Conservation (phyloP, 805 yeast genomes). For the Lipomyces yamanashiensis region DNA sequence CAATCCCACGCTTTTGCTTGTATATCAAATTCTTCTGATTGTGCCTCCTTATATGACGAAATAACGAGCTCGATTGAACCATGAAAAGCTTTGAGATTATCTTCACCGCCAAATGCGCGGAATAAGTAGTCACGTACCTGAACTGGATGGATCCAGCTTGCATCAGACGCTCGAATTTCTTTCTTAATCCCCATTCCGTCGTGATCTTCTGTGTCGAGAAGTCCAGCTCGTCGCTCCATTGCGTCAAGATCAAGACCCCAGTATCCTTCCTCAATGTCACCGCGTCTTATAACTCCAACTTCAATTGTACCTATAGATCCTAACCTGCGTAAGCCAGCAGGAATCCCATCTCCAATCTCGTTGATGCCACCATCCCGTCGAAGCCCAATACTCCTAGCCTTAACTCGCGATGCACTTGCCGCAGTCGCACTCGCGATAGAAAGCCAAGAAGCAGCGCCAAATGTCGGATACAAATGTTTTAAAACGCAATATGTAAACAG, state of each 20-base stretch:
- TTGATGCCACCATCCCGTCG: background rate
- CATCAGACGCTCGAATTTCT: constrained; percentile 10
- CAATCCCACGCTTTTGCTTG: constrained; percentile 20
- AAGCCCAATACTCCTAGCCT: constrained; percentile 26
- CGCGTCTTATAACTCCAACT: constrained; percentile 29
- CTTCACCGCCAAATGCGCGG: constrained; percentile 27
- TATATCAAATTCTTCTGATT: background rate
- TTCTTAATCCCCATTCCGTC: background rate
- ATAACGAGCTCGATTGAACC: constrained; percentile 33
- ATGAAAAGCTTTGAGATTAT: constrained; percentile 9
- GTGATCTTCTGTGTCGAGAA: background rate
- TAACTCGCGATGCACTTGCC: constrained; percentile 19
- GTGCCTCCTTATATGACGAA: constrained; percentile 22
- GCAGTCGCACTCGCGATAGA: constrained; percentile 35
- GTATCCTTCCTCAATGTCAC: constrained; percentile 30
- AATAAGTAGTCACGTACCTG: constrained; percentile 28
- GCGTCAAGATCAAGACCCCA: constrained; percentile 37
- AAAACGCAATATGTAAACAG: constrained; percentile 25
- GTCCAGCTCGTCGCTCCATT: constrained; percentile 5
- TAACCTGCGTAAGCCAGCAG: constrained; percentile 20
- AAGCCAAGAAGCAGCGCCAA: constrained; percentile 26
- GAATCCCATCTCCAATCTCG: background rate
- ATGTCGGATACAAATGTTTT: constrained; percentile 23
- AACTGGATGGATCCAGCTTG: constrained; percentile 33
- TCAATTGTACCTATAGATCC: constrained; percentile 24